phyloP scores from a whole-genome alignment of 257 asterid species.

The Solanum habrochaites region DNA sequence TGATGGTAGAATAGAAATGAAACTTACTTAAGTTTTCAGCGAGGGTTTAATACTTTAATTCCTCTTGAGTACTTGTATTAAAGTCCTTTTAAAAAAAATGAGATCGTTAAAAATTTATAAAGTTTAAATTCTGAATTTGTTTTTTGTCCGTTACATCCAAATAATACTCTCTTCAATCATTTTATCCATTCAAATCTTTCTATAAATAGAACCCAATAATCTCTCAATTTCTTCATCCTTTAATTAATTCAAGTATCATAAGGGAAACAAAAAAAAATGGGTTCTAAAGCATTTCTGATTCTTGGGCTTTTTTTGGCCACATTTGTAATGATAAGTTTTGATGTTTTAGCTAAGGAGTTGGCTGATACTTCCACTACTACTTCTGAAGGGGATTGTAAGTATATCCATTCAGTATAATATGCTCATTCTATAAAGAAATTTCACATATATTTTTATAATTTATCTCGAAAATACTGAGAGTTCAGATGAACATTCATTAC shows the following conservation, averaged over 20 bases:
- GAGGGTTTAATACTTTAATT: too few relatives aligned
- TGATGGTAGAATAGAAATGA: not conserved
- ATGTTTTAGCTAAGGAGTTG: not conserved
- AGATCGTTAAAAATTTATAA: fast-evolving
- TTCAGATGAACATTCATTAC: not conserved
- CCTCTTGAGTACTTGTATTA: too few relatives aligned
- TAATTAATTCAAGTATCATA: not conserved
- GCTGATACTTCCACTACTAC: not conserved
- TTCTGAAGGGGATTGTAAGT: not conserved
- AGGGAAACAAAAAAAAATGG: not conserved
- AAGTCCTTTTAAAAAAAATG: not conserved
- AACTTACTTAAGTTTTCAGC: too few relatives aligned
- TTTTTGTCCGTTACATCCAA: not conserved
- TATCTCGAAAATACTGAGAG: not conserved
- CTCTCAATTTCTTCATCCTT: not conserved
- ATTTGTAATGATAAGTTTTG: not conserved
- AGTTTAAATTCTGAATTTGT: not conserved
- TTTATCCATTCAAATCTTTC: not conserved
- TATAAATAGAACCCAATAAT: not conserved
- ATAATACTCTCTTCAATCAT: not conserved
- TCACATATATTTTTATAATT: not conserved
- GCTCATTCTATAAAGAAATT: not conserved
- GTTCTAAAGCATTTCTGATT: not conserved
- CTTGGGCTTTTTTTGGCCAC: not conserved
- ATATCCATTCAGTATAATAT: not conserved